Evolutionary conservation across 768 basidiomycete genomes (phyloP).

Genomic region (Mycena filopes): DNA sequence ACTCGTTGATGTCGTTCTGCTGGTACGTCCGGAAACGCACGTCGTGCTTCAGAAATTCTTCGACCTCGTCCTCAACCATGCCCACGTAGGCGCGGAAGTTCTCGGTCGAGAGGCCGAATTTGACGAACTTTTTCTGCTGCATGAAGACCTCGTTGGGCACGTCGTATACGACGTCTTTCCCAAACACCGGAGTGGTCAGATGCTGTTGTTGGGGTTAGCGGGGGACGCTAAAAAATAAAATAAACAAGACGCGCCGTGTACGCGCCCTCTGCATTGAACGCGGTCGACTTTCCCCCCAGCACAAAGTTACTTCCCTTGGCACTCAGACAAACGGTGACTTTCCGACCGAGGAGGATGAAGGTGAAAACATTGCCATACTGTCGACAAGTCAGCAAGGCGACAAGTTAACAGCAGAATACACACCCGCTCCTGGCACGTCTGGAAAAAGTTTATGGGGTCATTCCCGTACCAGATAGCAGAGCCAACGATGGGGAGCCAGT

Average conservation of each 20-base stretch:
- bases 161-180: constrained; percentile 97
- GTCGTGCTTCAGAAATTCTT: constrained; percentile 77
- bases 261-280: constrained; percentile 95
- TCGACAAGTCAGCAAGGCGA: constrained; percentile 5
- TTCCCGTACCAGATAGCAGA: constrained; percentile 91
- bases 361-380: constrained; percentile 99
- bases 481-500: constrained; percentile 90
- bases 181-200: constrained; percentile 94
- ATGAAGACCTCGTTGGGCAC: constrained; percentile 96
- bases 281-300: constrained; percentile 91
- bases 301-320: constrained; percentile 94
- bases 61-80: constrained; percentile 82
- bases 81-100: constrained; percentile 88
- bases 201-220: constrained; percentile 59
- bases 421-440: constrained; percentile 82
- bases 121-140: constrained; percentile 99
- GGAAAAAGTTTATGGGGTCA: constrained; percentile 92
- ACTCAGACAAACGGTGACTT: constrained; percentile 90
- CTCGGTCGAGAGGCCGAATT: constrained; percentile 92
- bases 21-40: constrained; percentile 70
- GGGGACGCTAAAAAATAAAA: neutral
- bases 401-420: constrained; percentile 22
- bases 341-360: constrained; percentile 89
- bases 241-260: constrained; percentile 72
- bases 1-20: constrained; percentile 73